Conservation (phyloP, 352 stramenopile genomes). For the Poterioochromonas sp. region DNA sequence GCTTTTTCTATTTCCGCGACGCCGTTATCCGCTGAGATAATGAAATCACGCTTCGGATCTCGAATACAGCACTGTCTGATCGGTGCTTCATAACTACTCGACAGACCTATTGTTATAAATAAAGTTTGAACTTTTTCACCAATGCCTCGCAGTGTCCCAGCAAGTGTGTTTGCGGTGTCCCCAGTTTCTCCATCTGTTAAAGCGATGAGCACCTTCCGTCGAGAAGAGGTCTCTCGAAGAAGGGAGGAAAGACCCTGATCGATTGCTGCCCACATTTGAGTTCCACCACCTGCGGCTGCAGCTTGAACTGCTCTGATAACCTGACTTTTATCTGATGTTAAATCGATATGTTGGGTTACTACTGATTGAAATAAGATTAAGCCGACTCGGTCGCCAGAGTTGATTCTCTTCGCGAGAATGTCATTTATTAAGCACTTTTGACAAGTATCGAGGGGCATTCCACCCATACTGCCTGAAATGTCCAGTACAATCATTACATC, state of each 20-base stretch:
- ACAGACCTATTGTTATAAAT: constrained; percentile 44
- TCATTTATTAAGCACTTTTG: constrained; percentile 40
- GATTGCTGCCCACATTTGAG: constrained; percentile 44
- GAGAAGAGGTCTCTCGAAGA: constrained; percentile 24
- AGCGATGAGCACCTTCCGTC: constrained; percentile 44
- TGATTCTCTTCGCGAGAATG: constrained; percentile 46
- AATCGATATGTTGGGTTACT: constrained; percentile 27
- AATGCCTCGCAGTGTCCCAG: constrained; percentile 37
- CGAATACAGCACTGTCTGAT: constrained; percentile 45
- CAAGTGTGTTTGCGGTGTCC: constrained; percentile 22
- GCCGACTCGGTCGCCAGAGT: constrained; percentile 43
- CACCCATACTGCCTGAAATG: constrained; percentile 45
- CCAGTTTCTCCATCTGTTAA: constrained; percentile 46
- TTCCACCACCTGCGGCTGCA: constrained; percentile 38
- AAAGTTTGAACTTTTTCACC: constrained; percentile 44
- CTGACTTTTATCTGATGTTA: constrained; percentile 25
- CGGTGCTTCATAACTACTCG: constrained; percentile 24
- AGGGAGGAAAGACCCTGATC: not conserved
- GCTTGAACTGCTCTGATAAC: constrained; percentile 33
- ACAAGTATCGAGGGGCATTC: constrained; percentile 41
- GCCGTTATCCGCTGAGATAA: constrained; percentile 42
- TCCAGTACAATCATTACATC: constrained; percentile 50
- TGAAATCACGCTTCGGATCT: not conserved
- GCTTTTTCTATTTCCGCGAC: constrained; percentile 35
- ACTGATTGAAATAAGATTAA: constrained; percentile 45